Conservation (phyloP, 2,329 filamentous ascomycete genomes). For the Fusarium nisikadoi region DNA sequence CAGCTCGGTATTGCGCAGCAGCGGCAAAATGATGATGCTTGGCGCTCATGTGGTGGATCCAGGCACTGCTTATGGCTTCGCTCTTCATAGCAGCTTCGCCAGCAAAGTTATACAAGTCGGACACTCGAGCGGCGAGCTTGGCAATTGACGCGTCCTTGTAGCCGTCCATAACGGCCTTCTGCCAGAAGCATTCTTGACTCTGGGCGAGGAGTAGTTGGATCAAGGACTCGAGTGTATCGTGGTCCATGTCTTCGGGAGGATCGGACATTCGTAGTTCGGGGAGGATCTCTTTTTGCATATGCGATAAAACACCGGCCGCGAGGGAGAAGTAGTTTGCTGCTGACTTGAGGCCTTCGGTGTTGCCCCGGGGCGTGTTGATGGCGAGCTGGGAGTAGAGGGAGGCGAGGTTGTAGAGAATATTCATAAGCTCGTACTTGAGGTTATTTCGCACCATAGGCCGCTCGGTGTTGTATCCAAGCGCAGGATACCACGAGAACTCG, state of each 20-base stretch:
- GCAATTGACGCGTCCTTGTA: slow-evolving; percentile 94
- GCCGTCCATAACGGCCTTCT: slow-evolving; percentile 93
- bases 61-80: slow-evolving; percentile 88
- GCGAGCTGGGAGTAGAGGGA: slow-evolving; percentile 94
- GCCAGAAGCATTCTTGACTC: slow-evolving; percentile 98
- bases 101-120: slow-evolving; percentile 87
- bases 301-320: slow-evolving; percentile 82
- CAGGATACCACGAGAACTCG: slow-evolving; percentile 96
- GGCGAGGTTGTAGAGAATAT: slow-evolving; percentile 92
- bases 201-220: slow-evolving; percentile 88
- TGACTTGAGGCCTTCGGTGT: slow-evolving; percentile 83
- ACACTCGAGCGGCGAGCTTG: slow-evolving; percentile 88
- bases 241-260: slow-evolving; percentile 96
- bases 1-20: slow-evolving; percentile 91
- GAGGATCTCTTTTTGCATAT: slow-evolving; percentile 80
- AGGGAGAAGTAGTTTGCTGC: slow-evolving; percentile 92
- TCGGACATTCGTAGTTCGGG: slow-evolving; percentile 83
- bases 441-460: slow-evolving; percentile 74
- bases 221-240: slow-evolving; percentile 83
- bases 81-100: slow-evolving; percentile 89
- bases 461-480: slow-evolving; percentile 88
- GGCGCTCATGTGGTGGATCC: slow-evolving; percentile 97
- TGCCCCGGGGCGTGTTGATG: slow-evolving; percentile 79
- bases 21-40: slow-evolving; percentile 98
- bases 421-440: slow-evolving; percentile 86